Base-by-base conservation (phyloP, 345 rosid genomes). In the Eucalyptus shirleyi region DNA sequence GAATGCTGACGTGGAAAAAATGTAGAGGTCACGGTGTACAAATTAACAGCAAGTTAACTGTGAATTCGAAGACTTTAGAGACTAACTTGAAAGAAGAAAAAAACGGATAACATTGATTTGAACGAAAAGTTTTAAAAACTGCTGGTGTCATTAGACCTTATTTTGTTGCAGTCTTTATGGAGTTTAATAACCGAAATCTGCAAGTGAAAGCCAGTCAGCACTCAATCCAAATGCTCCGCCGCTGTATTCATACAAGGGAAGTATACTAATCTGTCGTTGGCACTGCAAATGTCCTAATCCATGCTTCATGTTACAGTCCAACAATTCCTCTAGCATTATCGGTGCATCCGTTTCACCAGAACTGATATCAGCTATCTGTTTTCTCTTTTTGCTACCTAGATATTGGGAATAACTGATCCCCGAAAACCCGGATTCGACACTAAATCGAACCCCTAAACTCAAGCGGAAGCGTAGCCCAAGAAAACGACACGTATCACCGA, bases 341-440 rank as follows among this genome's bases (percentile, higher is more conserved):
- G n/a, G 65, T 59, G n/a, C 67, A 60, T 60, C 67, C 4, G 67
- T 60, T 60, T 62, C 69, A 12, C 15, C 4, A 1, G 8, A 62
- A 62, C 69, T 62, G 32, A 62, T 62, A 62, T 28, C 18, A 30
- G 69, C 69, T 62, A 5, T 30, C 69, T 62, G 69, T 62, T 62
- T 12, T 62, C 69, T 62, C 69, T 30, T 62, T 62, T 62, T 30
- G 34, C 30, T 88, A 40, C 23, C 40, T 94, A 95, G 97, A 88
- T 93, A n/a, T 56, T 94, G 90, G 93, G n/a, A n/a, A n/a, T n/a
- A n/a, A n/a, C n/a, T n/a, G n/a, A n/a, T n/a, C n/a, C n/a, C n/a
- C n/a, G n/a, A n/a, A n/a, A n/a, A n/a, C n/a, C n/a, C n/a, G n/a
- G n/a, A n/a, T n/a, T n/a, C n/a, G n/a, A n/a, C n/a, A n/a, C n/a